These are phyloP conservation scores for Colletotrichum spaethianum DNA, from an alignment of 2,329 filamentous ascomycete species.

Conservation along the genomic window DNA sequence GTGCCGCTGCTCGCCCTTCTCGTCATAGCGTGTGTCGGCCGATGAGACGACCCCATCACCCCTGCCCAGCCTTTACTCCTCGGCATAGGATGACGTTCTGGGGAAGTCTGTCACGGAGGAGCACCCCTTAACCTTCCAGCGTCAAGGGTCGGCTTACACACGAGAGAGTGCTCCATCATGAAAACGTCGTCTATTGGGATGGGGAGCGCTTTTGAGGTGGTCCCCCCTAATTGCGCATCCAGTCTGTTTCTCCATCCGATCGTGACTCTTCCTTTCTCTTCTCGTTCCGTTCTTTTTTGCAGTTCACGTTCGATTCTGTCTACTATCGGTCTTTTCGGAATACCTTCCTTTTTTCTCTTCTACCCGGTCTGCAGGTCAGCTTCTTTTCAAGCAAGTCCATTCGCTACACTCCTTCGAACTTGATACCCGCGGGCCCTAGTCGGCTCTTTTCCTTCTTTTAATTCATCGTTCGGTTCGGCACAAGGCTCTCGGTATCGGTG, in stretches of 20 bases:
- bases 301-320: constrained; percentile 35
- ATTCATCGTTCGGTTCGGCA: constrained; percentile 15
- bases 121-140: constrained; percentile 4
- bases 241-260: constrained; percentile 23
- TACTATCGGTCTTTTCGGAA: constrained; percentile 24
- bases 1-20: neutral
- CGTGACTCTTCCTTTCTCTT: constrained; percentile 26
- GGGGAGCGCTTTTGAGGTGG: constrained; percentile 4
- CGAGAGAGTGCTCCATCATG: constrained; percentile 22
- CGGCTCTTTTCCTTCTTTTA: constrained; percentile 23
- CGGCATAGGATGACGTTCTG: constrained; percentile 22
- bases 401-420: constrained; percentile 25
- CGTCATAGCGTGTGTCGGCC: constrained; percentile 29
- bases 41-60: constrained; percentile 34
- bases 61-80: constrained; percentile 28
- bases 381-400: constrained; percentile 23
- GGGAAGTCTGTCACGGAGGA: constrained; percentile 2
- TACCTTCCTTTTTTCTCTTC: constrained; percentile 32
- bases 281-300: constrained; percentile 29
- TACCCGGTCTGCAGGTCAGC: constrained; percentile 36
- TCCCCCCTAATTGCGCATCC: constrained; percentile 11
- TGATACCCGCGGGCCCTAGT: constrained; percentile 33
- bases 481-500: neutral
- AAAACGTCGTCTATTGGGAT: constrained; percentile 17
- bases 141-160: constrained; percentile 31